A percentile compares a stretch with the other conserved stretches of the same genome.
Conservation (phyloP, 2,329 filamentous ascomycete species). For the Cercospora sesami region DNA sequence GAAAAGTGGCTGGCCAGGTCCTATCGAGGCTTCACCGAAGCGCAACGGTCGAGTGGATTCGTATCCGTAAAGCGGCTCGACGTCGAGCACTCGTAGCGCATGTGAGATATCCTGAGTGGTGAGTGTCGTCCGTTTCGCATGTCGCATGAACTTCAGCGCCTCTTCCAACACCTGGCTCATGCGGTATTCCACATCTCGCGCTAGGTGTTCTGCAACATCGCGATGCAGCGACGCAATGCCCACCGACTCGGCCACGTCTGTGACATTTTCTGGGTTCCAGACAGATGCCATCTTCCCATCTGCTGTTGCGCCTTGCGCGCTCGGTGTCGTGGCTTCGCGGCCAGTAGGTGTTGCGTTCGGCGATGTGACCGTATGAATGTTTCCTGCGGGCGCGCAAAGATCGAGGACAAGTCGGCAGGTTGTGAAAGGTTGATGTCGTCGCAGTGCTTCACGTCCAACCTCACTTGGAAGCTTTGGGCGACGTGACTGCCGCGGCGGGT, state of each 20-base stretch:
- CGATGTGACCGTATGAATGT: neutral
- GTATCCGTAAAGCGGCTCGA: conserved; percentile 95
- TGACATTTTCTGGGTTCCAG: conserved; percentile 96
- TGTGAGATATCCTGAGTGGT: conserved; percentile 87
- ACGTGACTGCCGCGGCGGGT: neutral
- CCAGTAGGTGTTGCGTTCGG: neutral
- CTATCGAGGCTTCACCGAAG: conserved; percentile 91
- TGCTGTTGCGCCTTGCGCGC: neutral
- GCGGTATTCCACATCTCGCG: conserved; percentile 93
- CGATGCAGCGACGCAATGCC: conserved; percentile 79
- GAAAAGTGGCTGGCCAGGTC: conserved; percentile 89
- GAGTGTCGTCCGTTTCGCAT: conserved; percentile 79
- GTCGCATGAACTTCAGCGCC: conserved; percentile 93
- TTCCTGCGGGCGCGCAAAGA: neutral
- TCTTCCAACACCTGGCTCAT: conserved; percentile 92
- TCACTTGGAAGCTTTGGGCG: neutral
- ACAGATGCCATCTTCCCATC: conserved; percentile 52
- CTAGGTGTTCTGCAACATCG: conserved; percentile 81
- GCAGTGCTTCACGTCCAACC: neutral
- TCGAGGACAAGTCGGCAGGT: neutral
- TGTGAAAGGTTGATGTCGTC: neutral
- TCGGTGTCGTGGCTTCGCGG: neutral
- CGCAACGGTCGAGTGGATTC: conserved; percentile 84
- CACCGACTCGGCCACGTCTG: conserved; percentile 93
- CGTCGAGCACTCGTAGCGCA: conserved; percentile 80